These are phyloP conservation scores for Dryas alaskensis DNA, from an alignment of 306 rosid species.

Conservation along the genomic window DNA sequence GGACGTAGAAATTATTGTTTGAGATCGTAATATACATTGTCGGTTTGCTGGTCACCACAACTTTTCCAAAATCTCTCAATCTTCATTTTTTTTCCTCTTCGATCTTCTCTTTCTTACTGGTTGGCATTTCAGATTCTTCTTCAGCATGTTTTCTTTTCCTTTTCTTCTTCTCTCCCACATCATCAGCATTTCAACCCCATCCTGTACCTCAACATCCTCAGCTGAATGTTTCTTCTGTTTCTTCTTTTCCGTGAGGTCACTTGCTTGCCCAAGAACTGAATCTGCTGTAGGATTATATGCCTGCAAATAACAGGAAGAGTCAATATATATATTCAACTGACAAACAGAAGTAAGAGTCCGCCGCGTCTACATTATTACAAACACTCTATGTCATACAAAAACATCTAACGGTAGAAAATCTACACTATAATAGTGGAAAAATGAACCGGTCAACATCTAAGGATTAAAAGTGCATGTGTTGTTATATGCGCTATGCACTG, in stretches of 20 bases:
- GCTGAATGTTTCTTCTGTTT: neutral
- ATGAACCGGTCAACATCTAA: too few relatives aligned
- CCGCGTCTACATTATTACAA: too few relatives aligned
- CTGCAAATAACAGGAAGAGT: constrained; percentile 39
- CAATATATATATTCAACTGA: neutral
- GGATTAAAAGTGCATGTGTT: too few relatives aligned
- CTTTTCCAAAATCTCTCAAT: constrained; percentile 17
- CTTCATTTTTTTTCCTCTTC: constrained; percentile 40
- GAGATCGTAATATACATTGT: constrained; percentile 18
- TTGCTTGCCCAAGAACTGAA: constrained; percentile 39
- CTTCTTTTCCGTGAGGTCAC: neutral
- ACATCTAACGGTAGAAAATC: too few relatives aligned
- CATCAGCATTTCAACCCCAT: too few relatives aligned
- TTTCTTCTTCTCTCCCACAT: constrained; percentile 41
- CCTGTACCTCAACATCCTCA: too few relatives aligned
- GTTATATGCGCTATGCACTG: too few relatives aligned
- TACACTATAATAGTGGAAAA: too few relatives aligned
- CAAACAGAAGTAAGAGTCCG: neutral
- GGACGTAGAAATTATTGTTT: too few relatives aligned
- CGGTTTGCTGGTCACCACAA: constrained; percentile 3
- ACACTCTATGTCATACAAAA: too few relatives aligned
- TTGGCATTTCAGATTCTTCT: too few relatives aligned
- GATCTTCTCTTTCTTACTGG: too few relatives aligned
- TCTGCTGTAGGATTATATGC: constrained; percentile 42
- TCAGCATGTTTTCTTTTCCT: constrained; percentile 21